Evolutionary conservation across 2,329 filamentous ascomycete species (phyloP).

Genomic region (Penicillium sp.): DNA sequence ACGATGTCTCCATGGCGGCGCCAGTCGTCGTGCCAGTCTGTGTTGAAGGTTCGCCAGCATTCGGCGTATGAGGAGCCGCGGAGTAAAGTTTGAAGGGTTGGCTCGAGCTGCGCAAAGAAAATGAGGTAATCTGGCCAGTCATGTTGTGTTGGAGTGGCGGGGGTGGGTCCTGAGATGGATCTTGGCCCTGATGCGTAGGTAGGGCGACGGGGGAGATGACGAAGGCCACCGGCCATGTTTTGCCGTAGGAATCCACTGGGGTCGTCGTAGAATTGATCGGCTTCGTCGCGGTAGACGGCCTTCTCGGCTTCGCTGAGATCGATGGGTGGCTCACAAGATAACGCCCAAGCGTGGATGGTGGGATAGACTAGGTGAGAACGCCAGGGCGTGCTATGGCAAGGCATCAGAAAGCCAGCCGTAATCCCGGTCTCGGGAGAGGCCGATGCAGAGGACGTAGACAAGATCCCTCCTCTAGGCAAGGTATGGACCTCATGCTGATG

Average conservation of each 20-base stretch:
- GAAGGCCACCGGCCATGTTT: slow-evolving; percentile 46
- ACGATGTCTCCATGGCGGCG: slow-evolving; percentile 57
- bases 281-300: slow-evolving; percentile 72
- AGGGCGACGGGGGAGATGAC: slow-evolving; percentile 30
- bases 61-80: slow-evolving; percentile 48
- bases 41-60: slow-evolving; percentile 57
- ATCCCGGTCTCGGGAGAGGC: slow-evolving; percentile 32
- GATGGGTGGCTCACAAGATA: slow-evolving; percentile 86
- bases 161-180: background rate
- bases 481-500: slow-evolving; percentile 57
- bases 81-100: slow-evolving; percentile 42
- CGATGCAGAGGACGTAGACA: slow-evolving; percentile 2
- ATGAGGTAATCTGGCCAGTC: slow-evolving; percentile 46
- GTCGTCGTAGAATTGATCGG: slow-evolving; percentile 77
- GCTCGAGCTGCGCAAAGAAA: slow-evolving; percentile 56
- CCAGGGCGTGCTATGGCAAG: slow-evolving; percentile 95
- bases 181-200: slow-evolving; percentile 23
- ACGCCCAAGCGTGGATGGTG: slow-evolving; percentile 68
- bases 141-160: slow-evolving; percentile 19
- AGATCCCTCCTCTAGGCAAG: slow-evolving; percentile 3
- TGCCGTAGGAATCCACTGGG: slow-evolving; percentile 53
- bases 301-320: slow-evolving; percentile 57
- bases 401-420: slow-evolving; percentile 76
- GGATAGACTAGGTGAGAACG: slow-evolving; percentile 77
- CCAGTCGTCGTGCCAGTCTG: slow-evolving; percentile 58